phyloP scores from a whole-genome alignment of 2,329 filamentous ascomycete genomes.

The Trichoderma hamatum region DNA sequence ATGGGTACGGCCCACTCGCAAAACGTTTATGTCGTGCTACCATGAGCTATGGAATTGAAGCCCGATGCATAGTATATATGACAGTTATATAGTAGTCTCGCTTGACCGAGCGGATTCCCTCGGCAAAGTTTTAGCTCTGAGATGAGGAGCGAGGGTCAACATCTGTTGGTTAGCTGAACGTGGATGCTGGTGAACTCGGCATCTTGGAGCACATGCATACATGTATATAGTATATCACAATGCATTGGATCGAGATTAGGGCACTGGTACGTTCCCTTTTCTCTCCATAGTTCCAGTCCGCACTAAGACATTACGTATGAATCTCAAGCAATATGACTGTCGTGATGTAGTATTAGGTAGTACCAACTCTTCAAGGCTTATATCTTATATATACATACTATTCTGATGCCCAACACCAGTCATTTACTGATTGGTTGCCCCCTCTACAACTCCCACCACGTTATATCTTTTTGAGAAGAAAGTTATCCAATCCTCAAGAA shows the following conservation, averaged over 20 bases:
- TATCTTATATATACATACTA: background rate
- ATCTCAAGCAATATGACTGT: background rate
- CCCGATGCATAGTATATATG: background rate
- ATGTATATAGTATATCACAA: background rate
- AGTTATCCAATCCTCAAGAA: constrained; percentile 88
- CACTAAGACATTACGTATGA: background rate
- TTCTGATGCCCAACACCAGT: too few relatives aligned
- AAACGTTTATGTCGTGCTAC: background rate
- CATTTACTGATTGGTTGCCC: constrained; percentile 59
- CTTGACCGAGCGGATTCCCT: background rate
- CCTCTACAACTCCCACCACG: constrained; percentile 70
- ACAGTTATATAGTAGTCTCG: background rate
- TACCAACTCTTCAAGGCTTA: constrained; percentile 3
- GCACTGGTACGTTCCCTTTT: background rate
- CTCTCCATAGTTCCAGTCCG: background rate
- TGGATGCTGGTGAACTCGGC: background rate
- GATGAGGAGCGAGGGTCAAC: background rate
- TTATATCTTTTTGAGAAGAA: constrained; percentile 99
- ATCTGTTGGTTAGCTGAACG: too few relatives aligned
- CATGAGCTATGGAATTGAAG: background rate
- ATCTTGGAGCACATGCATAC: background rate
- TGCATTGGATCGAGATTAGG: background rate
- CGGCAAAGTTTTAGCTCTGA: background rate
- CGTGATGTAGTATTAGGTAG: background rate
- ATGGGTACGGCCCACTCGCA: background rate